Evolutionary conservation across 108 stramenopile genomes (phyloP), one percentile per base, ranked within the genome.

Genomic region (Phaeodactylum tricornutum): DNA sequence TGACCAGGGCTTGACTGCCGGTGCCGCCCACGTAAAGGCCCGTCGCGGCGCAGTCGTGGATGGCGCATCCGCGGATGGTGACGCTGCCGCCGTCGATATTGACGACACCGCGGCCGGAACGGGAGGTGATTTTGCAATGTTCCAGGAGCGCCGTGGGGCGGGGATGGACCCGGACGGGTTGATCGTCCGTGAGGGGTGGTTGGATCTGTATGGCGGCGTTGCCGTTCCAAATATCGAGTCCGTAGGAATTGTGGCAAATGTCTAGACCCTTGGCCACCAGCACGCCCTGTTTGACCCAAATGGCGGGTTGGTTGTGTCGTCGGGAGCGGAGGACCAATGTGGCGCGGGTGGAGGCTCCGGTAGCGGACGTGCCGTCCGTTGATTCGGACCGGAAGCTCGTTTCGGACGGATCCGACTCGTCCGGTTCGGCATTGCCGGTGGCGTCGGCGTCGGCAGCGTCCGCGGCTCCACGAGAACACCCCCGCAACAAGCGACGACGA

Each of bases 41-140:
- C 14, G 87, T 88, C 29, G 87, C 87, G 0, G 87, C 87, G 48
- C 77, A 88, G 35, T 79, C 76, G 47, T 84, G 79, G 46, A 88
- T 53, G 41, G 62, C 55, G 47, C 67, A 84, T 11, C 69, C 66
- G 12, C 37, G 34, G 34, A 88, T 52, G 4, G 25, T 49, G 7
- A 76, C 31, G 16, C 48, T 40, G 2, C 77, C 81, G 30, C 87
- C 87, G 53, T 88, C 87, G 42, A 88, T 81, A 37, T 52, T 72
- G 17, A 84, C 82, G 39, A 88, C 44, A 22, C 87, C 87, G 38
- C 87, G 51, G 17, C 86, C 86, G 37, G 75, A 75, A 14, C 43
- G 20, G 14, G 77, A 79, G 29, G 52, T 69, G 16, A 88, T 65
- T 27, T 70, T 72, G 21, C 77, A 74, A 29, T 72, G 43, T 7